Evolutionary conservation across 2,329 filamentous ascomycete species (phyloP), one percentile per base, ranked within the genome.

Genomic region (Colletotrichum siamense): DNA sequence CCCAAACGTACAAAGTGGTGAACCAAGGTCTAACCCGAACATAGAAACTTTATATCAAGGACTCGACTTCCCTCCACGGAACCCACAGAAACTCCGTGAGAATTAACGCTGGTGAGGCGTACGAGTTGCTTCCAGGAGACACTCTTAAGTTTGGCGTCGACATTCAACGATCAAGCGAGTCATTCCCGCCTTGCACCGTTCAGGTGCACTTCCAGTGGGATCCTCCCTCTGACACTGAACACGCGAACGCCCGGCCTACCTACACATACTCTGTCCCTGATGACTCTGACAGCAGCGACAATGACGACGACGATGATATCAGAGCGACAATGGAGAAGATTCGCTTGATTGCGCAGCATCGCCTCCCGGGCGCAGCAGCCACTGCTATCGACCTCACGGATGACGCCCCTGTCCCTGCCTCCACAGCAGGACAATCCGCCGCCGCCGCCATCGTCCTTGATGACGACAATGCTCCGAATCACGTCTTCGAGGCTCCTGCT

Each of bases 31-130:
- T 76, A 55, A 74, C 9, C n/a, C 6, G 12, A 30, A 15, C 59
- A 4, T 57, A 91, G 90, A 81, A 81, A 28, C 80, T 91, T 0
- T 84, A 82, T 57, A 80, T 92, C 49, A 83, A 81, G 32, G 90
- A 92, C 70, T 80, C 82, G 1, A 83, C 84, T 3, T 91, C 90
- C 1, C 86, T 91, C 3, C 90, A 92, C 74, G 90, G 90, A 1
- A 91, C 90, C 1, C 90, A 83, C 52, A 78, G 87, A 57, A 90
- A 89, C 71, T 79, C 82, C 3, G 64, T 67, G 8, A 77, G 74
- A 24, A 75, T 86, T 12, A 44, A 63, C 30, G 57, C 63, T 22
- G 69, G 79, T 10, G 69, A 78, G 18, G 34, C 69, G 1, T 77
- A 79, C 7, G 69, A 71, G 6, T 32, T 87, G 0, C 15, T 34